These are phyloP conservation scores for Pseudohyphozyma bogoriensis DNA, from an alignment of 768 basidiomycete genomes.

Conservation along the genomic window DNA sequence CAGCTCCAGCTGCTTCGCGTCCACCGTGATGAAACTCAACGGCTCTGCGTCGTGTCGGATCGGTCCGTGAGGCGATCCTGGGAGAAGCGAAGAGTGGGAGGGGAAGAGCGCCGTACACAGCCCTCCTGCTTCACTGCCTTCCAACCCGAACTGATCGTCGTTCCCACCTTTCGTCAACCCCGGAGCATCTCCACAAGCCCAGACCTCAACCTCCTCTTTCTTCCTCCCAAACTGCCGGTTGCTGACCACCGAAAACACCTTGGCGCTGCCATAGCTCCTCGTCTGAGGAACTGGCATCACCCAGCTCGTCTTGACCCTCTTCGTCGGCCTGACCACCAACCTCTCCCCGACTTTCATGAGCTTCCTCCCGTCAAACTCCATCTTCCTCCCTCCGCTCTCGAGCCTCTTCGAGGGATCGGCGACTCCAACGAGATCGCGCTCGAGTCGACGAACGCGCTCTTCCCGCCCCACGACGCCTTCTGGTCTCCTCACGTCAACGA, in stretches of 20 bases:
- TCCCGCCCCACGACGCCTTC: background rate
- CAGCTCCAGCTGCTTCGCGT: constrained; percentile 2
- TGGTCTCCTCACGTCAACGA: constrained; percentile 15
- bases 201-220: constrained; percentile 3
- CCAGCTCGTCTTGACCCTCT: background rate
- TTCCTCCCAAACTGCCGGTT: constrained; percentile 1
- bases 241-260: constrained; percentile 14
- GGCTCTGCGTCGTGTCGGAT: background rate
- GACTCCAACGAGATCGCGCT: constrained; percentile 6
- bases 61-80: constrained; percentile 1
- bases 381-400: background rate
- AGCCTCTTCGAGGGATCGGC: background rate
- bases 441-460: constrained; percentile 6
- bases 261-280: background rate
- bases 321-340: background rate
- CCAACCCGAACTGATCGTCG: background rate
- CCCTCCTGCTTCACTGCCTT: too few species aligned
- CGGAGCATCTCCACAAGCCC: constrained; percentile 14
- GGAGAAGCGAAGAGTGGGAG: constrained; percentile 4
- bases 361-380: background rate
- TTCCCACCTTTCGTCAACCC: background rate
- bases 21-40: constrained; percentile 6
- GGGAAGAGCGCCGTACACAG: constrained; percentile 6
- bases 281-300: constrained; percentile 5
- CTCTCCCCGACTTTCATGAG: constrained; percentile 7